Evolutionary conservation across 1,139 yeast genomes (phyloP).

Genomic region (Hemisphaericaspora xylanilytica): DNA sequence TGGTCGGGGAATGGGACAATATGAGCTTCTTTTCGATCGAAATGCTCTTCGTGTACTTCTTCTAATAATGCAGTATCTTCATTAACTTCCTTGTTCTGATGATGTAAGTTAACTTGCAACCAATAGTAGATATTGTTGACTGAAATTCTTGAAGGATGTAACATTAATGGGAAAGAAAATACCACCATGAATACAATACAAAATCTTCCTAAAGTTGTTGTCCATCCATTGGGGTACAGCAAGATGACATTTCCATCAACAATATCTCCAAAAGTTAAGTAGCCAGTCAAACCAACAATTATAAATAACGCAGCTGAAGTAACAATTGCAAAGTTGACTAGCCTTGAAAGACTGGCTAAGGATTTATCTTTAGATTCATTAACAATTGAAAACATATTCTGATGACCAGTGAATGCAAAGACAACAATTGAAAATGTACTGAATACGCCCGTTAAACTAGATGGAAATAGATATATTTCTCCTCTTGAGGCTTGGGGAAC

Average conservation of each 20-base stretch:
- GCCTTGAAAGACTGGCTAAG: conserved; percentile 45
- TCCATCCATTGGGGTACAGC: conserved; percentile 51
- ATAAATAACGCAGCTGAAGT: conserved; percentile 35
- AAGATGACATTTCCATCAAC: conserved; percentile 78
- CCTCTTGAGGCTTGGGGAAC: conserved; percentile 53
- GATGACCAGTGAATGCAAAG: conserved; percentile 51
- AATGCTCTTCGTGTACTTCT: conserved; percentile 12
- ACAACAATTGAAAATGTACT: conserved; percentile 54
- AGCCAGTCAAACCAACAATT: conserved; percentile 43
- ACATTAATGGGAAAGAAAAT: conserved; percentile 86
- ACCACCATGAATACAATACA: conserved; percentile 80
- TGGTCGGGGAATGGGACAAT: conserved; percentile 51
- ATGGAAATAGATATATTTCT: conserved; percentile 54
- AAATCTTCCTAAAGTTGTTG: conserved; percentile 65
- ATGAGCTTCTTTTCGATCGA: conserved; percentile 16
- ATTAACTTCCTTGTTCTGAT: conserved; percentile 4
- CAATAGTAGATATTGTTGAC: conserved; percentile 70
- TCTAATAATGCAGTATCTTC: conserved; percentile 13
- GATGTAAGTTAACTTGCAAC: conserved; percentile 19
- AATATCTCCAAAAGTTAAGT: conserved; percentile 42
- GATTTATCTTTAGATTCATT: conserved; percentile 57
- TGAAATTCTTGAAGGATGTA: conserved; percentile 89
- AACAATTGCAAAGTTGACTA: conserved; percentile 55
- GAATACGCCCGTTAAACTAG: conserved; percentile 57
- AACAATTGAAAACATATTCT: conserved; percentile 49